Base-by-base conservation (phyloP, 805 yeast genomes). In the Saturnispora hagleri region DNA sequence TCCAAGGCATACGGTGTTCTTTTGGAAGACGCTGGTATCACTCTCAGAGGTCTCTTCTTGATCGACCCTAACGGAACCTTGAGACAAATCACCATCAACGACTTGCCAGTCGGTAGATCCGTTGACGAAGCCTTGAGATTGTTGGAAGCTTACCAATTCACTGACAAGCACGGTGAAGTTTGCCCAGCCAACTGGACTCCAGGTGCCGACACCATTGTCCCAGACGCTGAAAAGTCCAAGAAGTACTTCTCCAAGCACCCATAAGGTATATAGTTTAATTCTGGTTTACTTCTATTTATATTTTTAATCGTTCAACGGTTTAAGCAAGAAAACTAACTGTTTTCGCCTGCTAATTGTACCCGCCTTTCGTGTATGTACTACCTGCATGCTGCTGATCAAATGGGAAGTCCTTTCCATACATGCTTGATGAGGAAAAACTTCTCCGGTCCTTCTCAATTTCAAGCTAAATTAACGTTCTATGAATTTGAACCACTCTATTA, bases 111-210 rank as follows among this genome's bases (percentile, higher is more conserved):
- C 62, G 99, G 99, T 73, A 89, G 99, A 81, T 86, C 87, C 68
- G 99, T 93, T 62, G 97, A 90, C 61, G 99, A 93, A 82, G 86
- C 97, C 61, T 79, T 89, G 69, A 90, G 99, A 84, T 82, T 93
- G 69, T 81, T 93, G 58, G 98, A 93, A 72, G 99, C 97, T 63
- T 93, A 93, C 96, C 96, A 91, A 79, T 93, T 95, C 90, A 87
- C 96, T 66, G 98, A 90, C 74, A 86, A 88, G 79, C 79, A 93
- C 83, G 99, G 99, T 77, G 97, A 95, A 78, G 99, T 91, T 62
- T 90, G 97, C 79, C 99, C 99, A 67, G 97, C 98, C 71, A 93
- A 91, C 95, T 91, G 99, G 99, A 81, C 84, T 53, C 84, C 87
- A 72, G 99, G 99, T 76, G 71, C 87, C 57, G 96, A 87, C 69